Evolutionary conservation across 1,139 yeast genomes (phyloP), one percentile per base, ranked within the genome.

Genomic region (Zygosaccharomyces pseudobailii): DNA sequence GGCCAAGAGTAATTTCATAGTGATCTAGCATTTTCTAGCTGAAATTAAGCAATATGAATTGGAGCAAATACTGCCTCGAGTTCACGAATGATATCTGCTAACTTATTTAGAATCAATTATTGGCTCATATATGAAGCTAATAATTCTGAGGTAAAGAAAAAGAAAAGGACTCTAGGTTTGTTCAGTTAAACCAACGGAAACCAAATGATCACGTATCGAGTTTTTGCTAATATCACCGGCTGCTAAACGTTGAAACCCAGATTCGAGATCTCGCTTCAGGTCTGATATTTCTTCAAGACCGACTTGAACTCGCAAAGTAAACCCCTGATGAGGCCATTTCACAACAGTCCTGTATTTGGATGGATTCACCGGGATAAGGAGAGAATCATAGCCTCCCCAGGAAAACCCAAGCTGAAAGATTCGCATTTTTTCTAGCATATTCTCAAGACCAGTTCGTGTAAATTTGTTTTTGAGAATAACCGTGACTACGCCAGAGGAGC

Each of bases 361-460:
- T 13, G 43, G 35, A 22, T 38, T 43, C 6, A 49, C 45, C 6
- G 50, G 50, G 5, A 37, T 35, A 9, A 49, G 24, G 22, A 49
- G 39, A 3, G 48, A 43, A 21, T 49, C 52, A 31, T 49, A 49
- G 19, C 52, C 52, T 10, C 52, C 52, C 52, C 52, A 49, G 24
- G 52, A 49, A 28, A 33, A 49, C 9, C 52, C 50, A 20, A 49
- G 37, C 8, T 31, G 28, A 35, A 49, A 49, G 8, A 49, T 22
- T 13, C 25, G 21, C 45, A 41, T 49, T 10, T 44, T 36, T 31
- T 49, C 50, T 19, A 49, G 42, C 48, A 49, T 46, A 13, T 32
- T 25, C 21, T 43, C 41, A 6, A 49, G 35, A 9, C 40, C 45
- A 7, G 41, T 35, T 37, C 32, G 40, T n/a, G 34, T 23, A 35